These are phyloP conservation scores for Balamuthia mandrillaris DNA, from an alignment of 208 protist species.

Conservation along the genomic window DNA sequence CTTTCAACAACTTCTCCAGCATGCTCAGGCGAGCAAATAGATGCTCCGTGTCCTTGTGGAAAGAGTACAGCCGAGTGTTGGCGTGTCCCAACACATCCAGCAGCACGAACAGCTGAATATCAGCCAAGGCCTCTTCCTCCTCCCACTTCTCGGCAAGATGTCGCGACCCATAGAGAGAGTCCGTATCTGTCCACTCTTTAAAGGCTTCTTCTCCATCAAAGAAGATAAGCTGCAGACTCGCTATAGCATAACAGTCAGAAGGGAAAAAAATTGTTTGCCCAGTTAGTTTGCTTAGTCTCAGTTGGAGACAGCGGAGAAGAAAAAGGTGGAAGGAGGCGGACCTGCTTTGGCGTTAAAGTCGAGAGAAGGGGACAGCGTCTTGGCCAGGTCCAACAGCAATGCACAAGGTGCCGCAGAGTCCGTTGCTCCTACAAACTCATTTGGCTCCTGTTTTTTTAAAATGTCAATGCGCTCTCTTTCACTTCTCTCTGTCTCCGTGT, in stretches of 20 bases:
- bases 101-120: conserved; percentile 71
- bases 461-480: not conserved
- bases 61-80: conserved; percentile 61
- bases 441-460: not conserved
- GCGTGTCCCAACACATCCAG: conserved; percentile 77
- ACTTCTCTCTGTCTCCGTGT: not conserved
- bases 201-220: conserved; percentile 92
- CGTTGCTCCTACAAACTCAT: conserved; percentile 80
- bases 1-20: not conserved
- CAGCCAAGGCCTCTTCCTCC: not conserved
- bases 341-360: no score
- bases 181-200: conserved; percentile 72
- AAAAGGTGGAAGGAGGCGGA: no score
- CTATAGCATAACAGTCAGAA: not conserved
- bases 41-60: conserved; percentile 71
- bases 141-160: conserved; percentile 75
- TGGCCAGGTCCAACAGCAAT: conserved; percentile 72
- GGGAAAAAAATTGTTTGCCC: not conserved
- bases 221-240: conserved; percentile 74
- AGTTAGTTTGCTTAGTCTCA: not conserved
- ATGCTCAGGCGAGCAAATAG: no score
- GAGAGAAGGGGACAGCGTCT: conserved; percentile 32
- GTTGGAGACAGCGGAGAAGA: no score
- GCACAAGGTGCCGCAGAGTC: conserved; percentile 80
- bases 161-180: conserved; percentile 86